Evolutionary conservation across 805 yeast species (phyloP), one percentile per base, ranked within the genome.

Genomic region (Candida gorgasii): DNA sequence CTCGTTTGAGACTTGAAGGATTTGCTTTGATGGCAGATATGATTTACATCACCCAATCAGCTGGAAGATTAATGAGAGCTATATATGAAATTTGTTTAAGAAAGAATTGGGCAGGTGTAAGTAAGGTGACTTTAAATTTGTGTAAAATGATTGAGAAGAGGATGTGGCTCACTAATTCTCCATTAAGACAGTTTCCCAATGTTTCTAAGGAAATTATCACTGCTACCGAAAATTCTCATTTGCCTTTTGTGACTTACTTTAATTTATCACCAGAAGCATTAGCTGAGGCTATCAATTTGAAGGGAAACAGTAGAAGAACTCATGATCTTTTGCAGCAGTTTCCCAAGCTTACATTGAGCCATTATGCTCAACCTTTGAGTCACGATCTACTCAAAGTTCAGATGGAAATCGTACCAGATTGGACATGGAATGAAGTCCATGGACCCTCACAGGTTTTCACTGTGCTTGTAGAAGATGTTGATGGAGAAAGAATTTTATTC

Each of bases 1-100:
- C 97, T 1, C 65, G 82, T 27, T 66, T 90, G 17, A 67, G 72
- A 8, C 67, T 93, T 13, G 93, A 86, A 0, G 98, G 98, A 0
- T 87, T 88, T 66, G 97, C 97, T 0, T 64, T 95, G 46, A 80
- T 85, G 75, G 81, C 96, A 0, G 99, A 93, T 67, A 89, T 90
- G 96, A 74, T 88, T 3, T 93, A 87, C 58, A 80, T 93, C 30
- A 86, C 93, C 0, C 98, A 93, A 61, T 88, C 95, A 30, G 97
- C 97, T 1, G 92, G 95, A 3, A 76, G 99, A 57, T 62, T 93
- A 28, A 69, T 90, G 43, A 68, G 97, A 44, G 97, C 98, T 0
- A 76, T 95, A 48, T 81, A 77, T 58, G 97, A 92, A 56, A 78
- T 93, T 24, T 77, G 86, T 8, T 51, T 86, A 35, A 70, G 74